Evolutionary conservation across 1,139 yeast genomes (phyloP).

Genomic region (Hyphopichia wangnamkhiaoensis): DNA sequence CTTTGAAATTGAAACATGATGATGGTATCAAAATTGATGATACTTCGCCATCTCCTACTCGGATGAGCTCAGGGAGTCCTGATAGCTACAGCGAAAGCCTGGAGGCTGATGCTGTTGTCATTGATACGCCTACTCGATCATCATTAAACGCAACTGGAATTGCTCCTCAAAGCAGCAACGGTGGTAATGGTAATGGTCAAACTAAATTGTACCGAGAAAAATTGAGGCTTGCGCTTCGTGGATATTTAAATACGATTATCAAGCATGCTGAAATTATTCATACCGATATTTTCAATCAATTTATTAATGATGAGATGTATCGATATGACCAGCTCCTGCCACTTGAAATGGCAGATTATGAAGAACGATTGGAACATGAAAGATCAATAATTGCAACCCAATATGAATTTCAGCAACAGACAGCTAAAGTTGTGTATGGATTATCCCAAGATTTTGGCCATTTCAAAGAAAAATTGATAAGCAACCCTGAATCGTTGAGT

Average conservation of each 20-base stretch:
- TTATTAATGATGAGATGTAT: slow-evolving; percentile 43
- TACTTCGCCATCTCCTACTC: slow-evolving; percentile 6
- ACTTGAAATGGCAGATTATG: slow-evolving; percentile 55
- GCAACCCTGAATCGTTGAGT: slow-evolving; percentile 49
- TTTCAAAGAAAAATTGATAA: slow-evolving; percentile 53
- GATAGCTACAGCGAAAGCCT: slow-evolving; percentile 8
- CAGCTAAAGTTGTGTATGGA: slow-evolving; percentile 42
- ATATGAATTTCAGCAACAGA: slow-evolving; percentile 69
- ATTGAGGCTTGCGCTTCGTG: slow-evolving; percentile 72
- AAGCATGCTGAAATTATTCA: slow-evolving; percentile 57
- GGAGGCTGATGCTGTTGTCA: slow-evolving; percentile 1
- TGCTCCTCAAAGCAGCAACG: too few species aligned
- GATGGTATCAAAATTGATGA: slow-evolving; percentile 18
- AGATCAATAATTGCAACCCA: slow-evolving; percentile 62
- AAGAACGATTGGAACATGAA: slow-evolving; percentile 61
- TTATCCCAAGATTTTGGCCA: slow-evolving; percentile 53
- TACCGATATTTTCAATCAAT: slow-evolving; percentile 51
- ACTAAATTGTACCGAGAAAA: slow-evolving; percentile 50
- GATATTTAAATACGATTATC: slow-evolving; percentile 59
- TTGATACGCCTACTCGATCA: slow-evolving; percentile 39
- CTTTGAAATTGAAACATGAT: slow-evolving; percentile 49
- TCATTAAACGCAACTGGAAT: too few species aligned
- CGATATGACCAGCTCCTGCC: slow-evolving; percentile 29
- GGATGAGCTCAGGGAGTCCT: slow-evolving; percentile 3
- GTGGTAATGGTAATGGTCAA: too few species aligned